Conservation (phyloP, 2,329 filamentous ascomycete genomes). For the Cercospora sp. region DNA sequence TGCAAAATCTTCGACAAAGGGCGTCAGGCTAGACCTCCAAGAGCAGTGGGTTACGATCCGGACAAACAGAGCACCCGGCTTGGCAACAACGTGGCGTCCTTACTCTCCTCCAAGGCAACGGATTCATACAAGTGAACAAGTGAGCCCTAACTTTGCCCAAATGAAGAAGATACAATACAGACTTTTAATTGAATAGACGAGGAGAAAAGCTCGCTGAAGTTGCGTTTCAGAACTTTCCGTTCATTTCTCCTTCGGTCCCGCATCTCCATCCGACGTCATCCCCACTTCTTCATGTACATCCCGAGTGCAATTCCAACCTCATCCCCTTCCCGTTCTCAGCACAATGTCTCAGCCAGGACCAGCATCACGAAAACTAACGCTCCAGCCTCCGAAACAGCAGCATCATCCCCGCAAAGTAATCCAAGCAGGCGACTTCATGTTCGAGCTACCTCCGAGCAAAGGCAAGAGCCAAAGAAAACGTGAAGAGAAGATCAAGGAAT, state of each 20-base stretch:
- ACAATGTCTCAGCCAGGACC: background rate
- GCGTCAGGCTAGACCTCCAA: constrained; percentile 12
- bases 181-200: background rate
- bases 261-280: background rate
- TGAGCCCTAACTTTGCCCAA: background rate
- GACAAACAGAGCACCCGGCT: constrained; percentile 4
- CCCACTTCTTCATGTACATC: background rate
- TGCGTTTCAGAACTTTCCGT: too few species aligned
- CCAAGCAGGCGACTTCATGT: constrained; percentile 1
- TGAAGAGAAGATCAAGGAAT: constrained; percentile 13
- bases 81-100: background rate
- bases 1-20: background rate
- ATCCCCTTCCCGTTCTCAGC: background rate
- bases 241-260: too few species aligned
- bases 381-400: background rate
- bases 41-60: background rate
- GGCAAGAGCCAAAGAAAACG: constrained; percentile 6
- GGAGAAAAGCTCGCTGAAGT: background rate
- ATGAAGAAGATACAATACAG: background rate
- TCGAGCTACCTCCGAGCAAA: constrained; percentile 8
- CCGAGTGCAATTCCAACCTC: background rate
- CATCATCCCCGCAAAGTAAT: background rate
- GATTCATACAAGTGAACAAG: background rate
- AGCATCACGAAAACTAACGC: background rate
- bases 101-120: background rate